phyloP scores from a whole-genome alignment of 257 asterid genomes.

The Ophiorrhiza pumila region DNA sequence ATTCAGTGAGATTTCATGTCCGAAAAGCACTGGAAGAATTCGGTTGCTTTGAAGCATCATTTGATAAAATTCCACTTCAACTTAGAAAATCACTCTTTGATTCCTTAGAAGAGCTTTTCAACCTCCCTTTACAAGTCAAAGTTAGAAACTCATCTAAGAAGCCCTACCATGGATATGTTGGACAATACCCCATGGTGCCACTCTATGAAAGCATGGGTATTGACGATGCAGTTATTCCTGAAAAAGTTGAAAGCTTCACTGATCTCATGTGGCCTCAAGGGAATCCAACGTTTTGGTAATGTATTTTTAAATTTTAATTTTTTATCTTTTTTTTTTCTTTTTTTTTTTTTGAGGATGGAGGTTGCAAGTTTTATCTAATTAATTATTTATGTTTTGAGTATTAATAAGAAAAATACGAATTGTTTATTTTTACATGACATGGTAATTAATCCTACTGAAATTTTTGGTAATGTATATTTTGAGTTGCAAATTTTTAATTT shows the following conservation, averaged over 20 bases:
- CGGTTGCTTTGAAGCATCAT: constrained; percentile 65
- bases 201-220: constrained; percentile 68
- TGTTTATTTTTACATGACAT: too few relatives aligned
- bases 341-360: background rate
- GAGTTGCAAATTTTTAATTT: too few relatives aligned
- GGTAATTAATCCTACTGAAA: too few relatives aligned
- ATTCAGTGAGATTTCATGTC: constrained; percentile 33
- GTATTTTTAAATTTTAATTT: background rate
- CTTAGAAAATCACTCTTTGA: constrained; percentile 34
- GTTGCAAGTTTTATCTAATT: too few relatives aligned
- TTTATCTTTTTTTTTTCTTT: background rate
- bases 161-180: constrained; percentile 61
- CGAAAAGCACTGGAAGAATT: constrained; percentile 39
- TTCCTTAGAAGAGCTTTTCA: constrained; percentile 39
- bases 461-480: too few relatives aligned
- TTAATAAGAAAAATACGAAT: too few relatives aligned
- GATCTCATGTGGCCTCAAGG: constrained; percentile 55
- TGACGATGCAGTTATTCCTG: constrained; percentile 30
- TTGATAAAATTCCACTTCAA: constrained; percentile 26
- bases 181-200: constrained; percentile 46
- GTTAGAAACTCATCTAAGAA: constrained; percentile 42
- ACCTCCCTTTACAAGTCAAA: constrained; percentile 54
- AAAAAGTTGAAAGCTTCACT: constrained; percentile 32
- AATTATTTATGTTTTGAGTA: too few relatives aligned
- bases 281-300: constrained; percentile 48